Base-by-base conservation (phyloP, 768 basidiomycete genomes). In the Hygrophorus russula region DNA sequence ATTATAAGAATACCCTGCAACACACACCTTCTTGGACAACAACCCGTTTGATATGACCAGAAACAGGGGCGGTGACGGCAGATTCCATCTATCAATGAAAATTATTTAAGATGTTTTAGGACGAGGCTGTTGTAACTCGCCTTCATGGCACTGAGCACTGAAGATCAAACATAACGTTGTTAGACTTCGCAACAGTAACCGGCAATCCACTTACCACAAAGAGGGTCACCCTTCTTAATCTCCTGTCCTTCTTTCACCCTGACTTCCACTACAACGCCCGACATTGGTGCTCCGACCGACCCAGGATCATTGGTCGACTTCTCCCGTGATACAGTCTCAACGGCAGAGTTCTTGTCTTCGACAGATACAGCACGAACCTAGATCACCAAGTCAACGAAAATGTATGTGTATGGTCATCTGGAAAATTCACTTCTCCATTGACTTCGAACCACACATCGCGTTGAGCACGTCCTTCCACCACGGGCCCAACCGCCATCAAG, bases 381-480 rank as follows among this genome's bases (percentile, higher is more conserved):
- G 55, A 56, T 43, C 13, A 42, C 53, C 39, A 45, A 48, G 30
- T 50, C 20, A 52, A 27, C 46, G 18, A 42, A 51, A 12, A 45
- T 29, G 36, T 45, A 15, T 32, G 38, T 36, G 32, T 19, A 28
- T 48, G 47, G 32, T 35, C 34, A 45, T 13, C 17, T 28, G 24
- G 20, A 39, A 42, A 41, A 46, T 66, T 57, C 57, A 86, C 87
- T 73, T 94, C 90, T 64, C 92, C 92, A 54, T 94, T 94, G 47
- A 94, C 86, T 70, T 98, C 94, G 59, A 97, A 94, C 87, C 94
- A 96, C 46, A 94, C 90, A 60, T 98, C 93, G 54, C 94, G 81
- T 56, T 89, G 86, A 17, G 93, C 90, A 53, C 79, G 84, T 30
- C 85, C 85, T 60, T 91, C 82, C 41, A 94, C 83, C 42, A 98